Evolutionary conservation across 1,284 basidiomycete genomes (phyloP).

Genomic region (Gymnopus androsaceus): DNA sequence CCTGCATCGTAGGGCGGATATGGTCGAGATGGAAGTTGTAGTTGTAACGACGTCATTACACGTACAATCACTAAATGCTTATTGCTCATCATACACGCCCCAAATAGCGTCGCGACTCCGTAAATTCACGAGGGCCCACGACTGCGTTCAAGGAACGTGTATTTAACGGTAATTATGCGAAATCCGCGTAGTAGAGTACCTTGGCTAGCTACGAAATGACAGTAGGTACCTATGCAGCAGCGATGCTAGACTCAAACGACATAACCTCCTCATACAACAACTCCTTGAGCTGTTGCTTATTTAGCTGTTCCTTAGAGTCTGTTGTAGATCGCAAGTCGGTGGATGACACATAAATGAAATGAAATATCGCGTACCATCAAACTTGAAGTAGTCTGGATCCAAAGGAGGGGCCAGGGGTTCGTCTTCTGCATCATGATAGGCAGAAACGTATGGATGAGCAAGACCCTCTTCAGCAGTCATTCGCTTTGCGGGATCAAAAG

Average conservation of each 20-base stretch:
- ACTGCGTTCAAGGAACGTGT: neutral
- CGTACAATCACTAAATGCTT: neutral
- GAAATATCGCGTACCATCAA: constrained; percentile 65
- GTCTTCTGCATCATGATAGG: constrained; percentile 74
- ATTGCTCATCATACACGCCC: neutral
- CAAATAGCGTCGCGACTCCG: neutral
- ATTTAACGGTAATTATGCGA: neutral
- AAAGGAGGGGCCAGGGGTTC: constrained; percentile 93
- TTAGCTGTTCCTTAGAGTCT: neutral
- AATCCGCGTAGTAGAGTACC: too few relatives aligned
- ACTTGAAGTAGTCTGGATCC: constrained; percentile 90
- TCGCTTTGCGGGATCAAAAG: constrained; percentile 3
- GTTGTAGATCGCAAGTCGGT: neutral
- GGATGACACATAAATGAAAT: neutral
- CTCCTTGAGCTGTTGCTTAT: constrained; percentile 1
- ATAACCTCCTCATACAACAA: constrained; percentile 2
- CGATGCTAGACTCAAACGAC: neutral
- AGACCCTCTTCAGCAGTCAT: constrained; percentile 8
- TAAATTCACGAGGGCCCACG: neutral
- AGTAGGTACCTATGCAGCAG: too few relatives aligned
- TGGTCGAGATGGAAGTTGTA: too few relatives aligned
- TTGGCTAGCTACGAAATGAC: too few relatives aligned
- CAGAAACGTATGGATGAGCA: constrained; percentile 1
- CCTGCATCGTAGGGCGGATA: constrained; percentile 45
- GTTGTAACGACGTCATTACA: neutral